phyloP scores from a whole-genome alignment of 805 yeast species.

The Cyberlindnera euphorbiiphila region DNA sequence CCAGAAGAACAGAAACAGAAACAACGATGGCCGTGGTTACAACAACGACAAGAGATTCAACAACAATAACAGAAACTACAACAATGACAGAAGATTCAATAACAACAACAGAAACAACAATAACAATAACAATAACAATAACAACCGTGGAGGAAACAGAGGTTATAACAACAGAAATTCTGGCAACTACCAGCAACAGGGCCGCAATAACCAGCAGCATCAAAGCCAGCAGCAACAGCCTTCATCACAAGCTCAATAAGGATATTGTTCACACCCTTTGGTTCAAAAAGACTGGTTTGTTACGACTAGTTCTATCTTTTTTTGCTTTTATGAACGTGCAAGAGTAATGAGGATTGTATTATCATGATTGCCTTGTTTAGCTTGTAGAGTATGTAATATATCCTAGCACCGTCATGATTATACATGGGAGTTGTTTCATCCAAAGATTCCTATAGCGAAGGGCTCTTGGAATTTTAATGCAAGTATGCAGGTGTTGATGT shows the following conservation, averaged over 20 bases:
- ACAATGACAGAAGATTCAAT: slow-evolving; percentile 28
- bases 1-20: slow-evolving; percentile 40
- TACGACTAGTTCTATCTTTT: no score
- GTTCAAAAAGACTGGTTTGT: slow-evolving; percentile 2
- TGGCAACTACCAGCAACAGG: slow-evolving; percentile 8
- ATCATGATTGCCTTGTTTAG: no score
- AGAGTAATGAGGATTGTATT: slow-evolving; percentile 8
- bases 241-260: slow-evolving; percentile 4
- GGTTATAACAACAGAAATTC: slow-evolving; percentile 10
- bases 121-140: slow-evolving; percentile 31
- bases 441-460: no score
- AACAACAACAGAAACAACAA: slow-evolving; percentile 30
- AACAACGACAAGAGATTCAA: slow-evolving; percentile 33
- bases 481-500: background rate
- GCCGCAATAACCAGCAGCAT: slow-evolving; percentile 7
- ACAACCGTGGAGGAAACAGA: slow-evolving; percentile 16
- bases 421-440: no score
- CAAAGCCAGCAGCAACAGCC: slow-evolving; percentile 8
- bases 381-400: no score
- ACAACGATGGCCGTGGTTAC: slow-evolving; percentile 32
- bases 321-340: slow-evolving; percentile 11
- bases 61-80: slow-evolving; percentile 35
- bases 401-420: no score
- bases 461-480: no score
- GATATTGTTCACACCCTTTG: background rate